phyloP scores from a whole-genome alignment of 352 stramenopile genomes.

The Pythium brachiatum region DNA sequence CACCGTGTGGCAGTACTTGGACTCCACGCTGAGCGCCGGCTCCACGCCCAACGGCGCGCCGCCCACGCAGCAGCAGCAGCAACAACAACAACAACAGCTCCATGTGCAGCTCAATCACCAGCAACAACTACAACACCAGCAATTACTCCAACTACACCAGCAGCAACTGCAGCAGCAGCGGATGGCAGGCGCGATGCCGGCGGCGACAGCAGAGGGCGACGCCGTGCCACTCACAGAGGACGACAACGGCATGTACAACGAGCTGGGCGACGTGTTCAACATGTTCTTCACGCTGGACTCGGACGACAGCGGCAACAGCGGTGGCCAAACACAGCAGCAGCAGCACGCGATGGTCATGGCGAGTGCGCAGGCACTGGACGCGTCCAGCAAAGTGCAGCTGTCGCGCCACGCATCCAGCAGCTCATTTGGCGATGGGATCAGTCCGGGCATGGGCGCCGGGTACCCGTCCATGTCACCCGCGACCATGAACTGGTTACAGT shows the following conservation, averaged over 20 bases:
- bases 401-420: conserved; percentile 50
- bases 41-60: conserved; percentile 30
- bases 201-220: conserved; percentile 29
- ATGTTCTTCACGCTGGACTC: conserved; percentile 73
- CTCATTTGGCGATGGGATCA: conserved; percentile 47
- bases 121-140: no score
- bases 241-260: conserved; percentile 55
- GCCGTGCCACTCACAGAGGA: conserved; percentile 37
- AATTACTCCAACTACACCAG: no score
- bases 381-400: no score
- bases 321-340: no score
- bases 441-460: conserved; percentile 42
- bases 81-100: no score
- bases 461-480: conserved; percentile 73
- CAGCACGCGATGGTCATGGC: no score
- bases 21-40: conserved; percentile 52
- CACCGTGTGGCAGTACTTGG: conserved; percentile 60
- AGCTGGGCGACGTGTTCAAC: conserved; percentile 69
- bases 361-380: no score
- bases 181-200: conserved; percentile 10
- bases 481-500: conserved; percentile 78
- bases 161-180: no score
- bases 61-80: conserved; percentile 7
- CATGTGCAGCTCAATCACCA: no score
- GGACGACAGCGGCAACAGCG: conserved; percentile 22